Evolutionary conservation across 1,139 yeast genomes (phyloP), one percentile per base, ranked within the genome.

Genomic region (Magnusiomyces sp.): DNA sequence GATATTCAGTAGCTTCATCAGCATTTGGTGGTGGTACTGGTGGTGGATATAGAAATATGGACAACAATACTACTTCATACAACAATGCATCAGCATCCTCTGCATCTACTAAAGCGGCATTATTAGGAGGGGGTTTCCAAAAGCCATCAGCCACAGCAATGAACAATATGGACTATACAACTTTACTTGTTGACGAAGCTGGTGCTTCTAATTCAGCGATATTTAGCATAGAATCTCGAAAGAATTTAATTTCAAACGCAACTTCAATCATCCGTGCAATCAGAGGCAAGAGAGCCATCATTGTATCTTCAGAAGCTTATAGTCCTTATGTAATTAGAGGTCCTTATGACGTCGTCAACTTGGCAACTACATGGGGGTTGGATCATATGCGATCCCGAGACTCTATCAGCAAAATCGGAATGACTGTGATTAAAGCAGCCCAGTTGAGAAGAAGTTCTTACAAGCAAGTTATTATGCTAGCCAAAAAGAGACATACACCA

Each of bases 221-320:
- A 7, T 42, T 55, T n/a, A 66, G 62, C 32, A 48, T 52, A 33
- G 50, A 66, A 39, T 64, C 71, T 36, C 71, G 90, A 50, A 72
- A 78, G 51, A 78, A 78, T 49, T 78, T 83, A 58, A 80, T 90
- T 46, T 74, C 81, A 46, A 90, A 88, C 61, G 79, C 82, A 1
- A 74, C 86, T 47, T 83, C 85, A 59, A 73, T 92, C 17, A 75
- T 89, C n/a, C 71, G 98, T 55, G 88, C 95, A 2, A 36, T 38
- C 19, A 77, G 95, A 1, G 73, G 97, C 57, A 77, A 81, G 32
- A 75, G 88, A 45, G 97, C 97, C 0, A 64, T 92, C 20, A 73
- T 92, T 3, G 72, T 89, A 5, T 79, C 92, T 17, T 80, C 94
- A 60, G 97, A 95, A 2, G 85, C 95, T 0, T 59, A 64, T 2